Evolutionary conservation across 2,329 filamentous ascomycete species (phyloP).

Genomic region (Thelonectria olida): DNA sequence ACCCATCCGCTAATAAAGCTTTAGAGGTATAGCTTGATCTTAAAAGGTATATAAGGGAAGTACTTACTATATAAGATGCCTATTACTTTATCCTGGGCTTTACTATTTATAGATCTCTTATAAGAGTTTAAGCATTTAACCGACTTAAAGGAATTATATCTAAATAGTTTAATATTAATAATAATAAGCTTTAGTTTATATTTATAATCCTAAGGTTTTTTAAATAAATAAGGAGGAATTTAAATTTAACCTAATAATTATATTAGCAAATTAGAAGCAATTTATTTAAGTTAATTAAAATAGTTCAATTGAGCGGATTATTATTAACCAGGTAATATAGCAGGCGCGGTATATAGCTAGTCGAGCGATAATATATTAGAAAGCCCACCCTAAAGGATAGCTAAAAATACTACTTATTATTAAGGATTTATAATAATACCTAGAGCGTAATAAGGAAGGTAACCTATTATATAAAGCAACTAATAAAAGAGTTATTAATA

Average conservation of each 20-base stretch:
- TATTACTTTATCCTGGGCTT: constrained; percentile 58
- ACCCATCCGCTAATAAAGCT: constrained; percentile 49
- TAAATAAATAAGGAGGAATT: constrained; percentile 51
- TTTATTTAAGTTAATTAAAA: constrained; percentile 52
- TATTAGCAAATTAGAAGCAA: constrained; percentile 39
- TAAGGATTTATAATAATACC: too few species aligned
- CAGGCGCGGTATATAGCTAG: constrained; percentile 47
- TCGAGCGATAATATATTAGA: too few species aligned
- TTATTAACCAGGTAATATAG: constrained; percentile 50
- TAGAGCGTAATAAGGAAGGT: too few species aligned
- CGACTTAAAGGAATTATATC: constrained; percentile 55
- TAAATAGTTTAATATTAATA: constrained; percentile 55
- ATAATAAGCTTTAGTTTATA: constrained; percentile 51
- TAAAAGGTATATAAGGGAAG: constrained; percentile 53
- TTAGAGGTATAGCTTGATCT: constrained; percentile 52
- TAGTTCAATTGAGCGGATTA: constrained; percentile 47
- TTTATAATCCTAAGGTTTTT: constrained; percentile 52
- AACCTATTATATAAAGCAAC: too few species aligned
- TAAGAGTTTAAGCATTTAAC: constrained; percentile 58
- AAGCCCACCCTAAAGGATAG: too few species aligned
- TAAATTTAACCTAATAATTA: constrained; percentile 55
- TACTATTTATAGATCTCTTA: constrained; percentile 55
- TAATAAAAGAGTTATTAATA: too few species aligned
- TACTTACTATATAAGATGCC: constrained; percentile 52
- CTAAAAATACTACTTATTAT: too few species aligned